Conservation (phyloP, 2,329 filamentous ascomycete species). For the Phaeosphaeriaceae sp. region DNA sequence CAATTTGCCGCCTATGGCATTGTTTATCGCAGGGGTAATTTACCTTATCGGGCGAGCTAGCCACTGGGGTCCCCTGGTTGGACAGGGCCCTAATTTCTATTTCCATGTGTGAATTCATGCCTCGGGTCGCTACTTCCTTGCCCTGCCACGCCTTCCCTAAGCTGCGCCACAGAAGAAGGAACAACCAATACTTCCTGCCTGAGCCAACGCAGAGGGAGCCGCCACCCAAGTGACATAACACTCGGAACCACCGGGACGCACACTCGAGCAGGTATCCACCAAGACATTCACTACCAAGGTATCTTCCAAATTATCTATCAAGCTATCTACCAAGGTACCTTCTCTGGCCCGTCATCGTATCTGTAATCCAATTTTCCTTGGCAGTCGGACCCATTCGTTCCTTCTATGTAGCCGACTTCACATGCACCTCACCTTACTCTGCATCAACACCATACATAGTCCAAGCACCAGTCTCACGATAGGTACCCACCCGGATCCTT, state of each 20-base stretch:
- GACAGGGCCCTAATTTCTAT: too few relatives aligned
- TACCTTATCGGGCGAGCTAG: background rate
- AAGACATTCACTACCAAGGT: too few relatives aligned
- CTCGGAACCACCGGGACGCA: background rate
- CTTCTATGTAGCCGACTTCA: too few relatives aligned
- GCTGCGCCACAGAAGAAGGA: slow-evolving; percentile 7
- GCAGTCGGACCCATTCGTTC: too few relatives aligned
- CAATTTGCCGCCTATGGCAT: slow-evolving; percentile 1
- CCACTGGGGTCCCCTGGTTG: background rate
- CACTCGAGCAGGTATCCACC: background rate
- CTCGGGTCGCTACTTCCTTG: background rate
- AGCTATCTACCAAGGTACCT: too few relatives aligned
- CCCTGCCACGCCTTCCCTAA: too few relatives aligned
- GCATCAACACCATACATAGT: background rate
- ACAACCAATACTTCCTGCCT: slow-evolving; percentile 1
- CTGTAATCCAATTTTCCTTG: too few relatives aligned
- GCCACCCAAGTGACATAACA: too few relatives aligned
- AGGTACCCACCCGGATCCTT: background rate
- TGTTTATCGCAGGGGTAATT: background rate
- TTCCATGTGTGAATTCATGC: background rate
- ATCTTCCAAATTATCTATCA: too few relatives aligned
- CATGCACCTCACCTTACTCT: background rate
- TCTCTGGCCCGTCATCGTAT: too few relatives aligned
- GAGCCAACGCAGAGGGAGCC: background rate
- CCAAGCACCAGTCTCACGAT: background rate